phyloP scores from a whole-genome alignment of 768 basidiomycete genomes.

The Lactifluus volemus region DNA sequence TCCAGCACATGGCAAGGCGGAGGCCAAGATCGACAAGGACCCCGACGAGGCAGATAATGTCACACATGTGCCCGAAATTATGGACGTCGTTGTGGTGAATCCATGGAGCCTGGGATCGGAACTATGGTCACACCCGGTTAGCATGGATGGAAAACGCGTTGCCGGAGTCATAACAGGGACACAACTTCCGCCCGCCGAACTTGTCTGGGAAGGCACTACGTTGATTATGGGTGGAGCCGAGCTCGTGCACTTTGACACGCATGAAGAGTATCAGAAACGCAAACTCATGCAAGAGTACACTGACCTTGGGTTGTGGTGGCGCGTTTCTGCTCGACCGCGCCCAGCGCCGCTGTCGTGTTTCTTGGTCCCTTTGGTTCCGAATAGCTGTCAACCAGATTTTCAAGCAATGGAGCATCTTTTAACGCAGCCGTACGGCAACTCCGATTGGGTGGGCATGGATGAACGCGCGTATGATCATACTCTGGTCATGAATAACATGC shows the following conservation, averaged over 20 bases:
- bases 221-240: slow-evolving; percentile 30
- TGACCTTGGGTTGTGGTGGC: slow-evolving; percentile 49
- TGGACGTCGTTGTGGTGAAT: slow-evolving; percentile 54
- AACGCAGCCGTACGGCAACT: slow-evolving; percentile 38
- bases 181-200: slow-evolving; percentile 38
- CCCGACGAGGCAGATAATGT: slow-evolving; percentile 37
- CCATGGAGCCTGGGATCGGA: slow-evolving; percentile 53
- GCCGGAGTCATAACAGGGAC: slow-evolving; percentile 67
- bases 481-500: slow-evolving; percentile 46
- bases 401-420: slow-evolving; percentile 43
- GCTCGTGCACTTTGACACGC: slow-evolving; percentile 34
- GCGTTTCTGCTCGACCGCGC: slow-evolving; percentile 52
- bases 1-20: slow-evolving; percentile 49
- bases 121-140: slow-evolving; percentile 58
- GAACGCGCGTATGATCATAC: slow-evolving; percentile 42
- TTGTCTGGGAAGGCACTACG: slow-evolving; percentile 31
- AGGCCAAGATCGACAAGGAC: slow-evolving; percentile 46
- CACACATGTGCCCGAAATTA: slow-evolving; percentile 39
- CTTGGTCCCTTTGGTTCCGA: slow-evolving; percentile 53
- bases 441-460: slow-evolving; percentile 47
- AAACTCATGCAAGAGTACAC: slow-evolving; percentile 59
- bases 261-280: slow-evolving; percentile 40
- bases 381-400: slow-evolving; percentile 45
- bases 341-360: slow-evolving; percentile 46
- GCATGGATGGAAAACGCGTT: slow-evolving; percentile 38